Evolutionary conservation across 345 rosid species (phyloP), one percentile per base, ranked within the genome.

Genomic region (Hirschfeldia incana): DNA sequence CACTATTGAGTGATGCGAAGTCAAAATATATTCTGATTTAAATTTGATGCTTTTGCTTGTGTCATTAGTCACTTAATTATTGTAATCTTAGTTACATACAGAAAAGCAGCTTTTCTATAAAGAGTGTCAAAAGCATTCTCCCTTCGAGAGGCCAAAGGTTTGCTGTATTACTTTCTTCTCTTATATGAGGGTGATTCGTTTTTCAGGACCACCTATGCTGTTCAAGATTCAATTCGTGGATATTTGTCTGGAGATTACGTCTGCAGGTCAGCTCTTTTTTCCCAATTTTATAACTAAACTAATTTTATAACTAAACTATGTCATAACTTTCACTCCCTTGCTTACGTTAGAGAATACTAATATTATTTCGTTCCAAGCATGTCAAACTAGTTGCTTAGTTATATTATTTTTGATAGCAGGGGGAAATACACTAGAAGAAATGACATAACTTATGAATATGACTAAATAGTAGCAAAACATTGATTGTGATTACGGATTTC

Each of bases 61-160:
- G 79, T 74, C 83, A 80, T 80, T 69, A 69, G 8, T 74, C 83
- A 80, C 78, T 74, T 69, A 79, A 74, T 74, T 74, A 69, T 74
- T 51, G 71, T 73, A 74, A 74, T 53, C 70, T 69, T 68, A 80
- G 59, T 73, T 53, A 64, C 10, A 51, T 53, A n/a, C 17, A 65
- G 15, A 0, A 79, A 79, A 68, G 82, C 78, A 49, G 70, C 82
- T 79, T 79, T 79, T 68, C 70, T 67, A 67, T 12, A 8, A 73
- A 74, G 66, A 73, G 65, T 62, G 70, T 74, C 36, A 51, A 80
- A 80, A 80, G 79, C 71, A 74, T 62, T 51, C 71, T 69, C 83
- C 36, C 78, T 80, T 80, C 26, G 17, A 74, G 83, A 62, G 78
- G 79, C 83, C 79, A 80, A 80, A 53, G 78, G 83, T 68, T n/a